Evolutionary conservation across 768 basidiomycete genomes (phyloP), one percentile per base, ranked within the genome.

Genomic region (Psilocybe sp.): DNA sequence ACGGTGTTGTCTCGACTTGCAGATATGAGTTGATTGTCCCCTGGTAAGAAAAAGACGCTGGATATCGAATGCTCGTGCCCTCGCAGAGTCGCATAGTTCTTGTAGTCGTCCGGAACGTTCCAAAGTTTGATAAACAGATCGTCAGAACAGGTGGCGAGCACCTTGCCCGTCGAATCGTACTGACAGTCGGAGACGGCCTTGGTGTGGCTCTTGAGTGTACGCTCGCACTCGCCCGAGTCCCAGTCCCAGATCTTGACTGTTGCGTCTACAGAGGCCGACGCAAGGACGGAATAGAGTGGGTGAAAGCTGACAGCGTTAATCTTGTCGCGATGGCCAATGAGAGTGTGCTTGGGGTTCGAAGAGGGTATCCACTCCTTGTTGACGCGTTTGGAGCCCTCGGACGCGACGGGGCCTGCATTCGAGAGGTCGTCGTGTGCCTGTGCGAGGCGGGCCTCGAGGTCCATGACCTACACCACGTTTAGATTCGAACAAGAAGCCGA

Each of bases 221-320:
- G 72, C 67, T 96, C 93, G 64, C 93, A 89, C 58, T 95, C 92
- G 37, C 93, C 93, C 28, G 89, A 87, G 65, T 96, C 93, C 92
- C 92, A 96, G 60, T 96, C 93, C 92, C 93, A 95, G 41, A 95
- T 84, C 74, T 95, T 95, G 57, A 95, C 79, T 1, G 85, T 93
- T 44, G 90, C 78, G 63, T 96, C 93, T 62, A 92, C 92, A 58
- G 89, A 92, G 12, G 90, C 90, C 35, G 85, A 88, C 16, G 88
- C 93, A 39, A 95, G 69, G 7, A 90, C 71, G 23, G 85, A 89
- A 69, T 88, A 95, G 41, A 84, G 76, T 0, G 92, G 92, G 64
- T 95, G 94, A 65, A 95, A 96, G 4, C 89, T 82, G 38, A 95
- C 80, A 41, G 82, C 75, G 36, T 85, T 91, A 59, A 93, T 79